Evolutionary conservation across 495 filamentous ascomycete species (phyloP).

Genomic region (Aspergillus ellipticus): DNA sequence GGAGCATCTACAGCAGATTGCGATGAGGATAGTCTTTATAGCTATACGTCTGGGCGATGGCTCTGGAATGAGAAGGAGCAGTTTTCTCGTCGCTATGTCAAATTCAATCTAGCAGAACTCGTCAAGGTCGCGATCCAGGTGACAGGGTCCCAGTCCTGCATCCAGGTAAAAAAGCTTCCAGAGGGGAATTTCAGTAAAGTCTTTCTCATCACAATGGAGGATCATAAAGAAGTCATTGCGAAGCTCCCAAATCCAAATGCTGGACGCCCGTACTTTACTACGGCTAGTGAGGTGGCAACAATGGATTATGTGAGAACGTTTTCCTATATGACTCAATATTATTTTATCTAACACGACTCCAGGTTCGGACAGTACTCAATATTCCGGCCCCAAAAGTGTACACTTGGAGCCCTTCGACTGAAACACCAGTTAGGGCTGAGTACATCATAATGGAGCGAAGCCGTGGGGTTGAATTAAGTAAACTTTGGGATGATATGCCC

Average conservation of each 20-base stretch:
- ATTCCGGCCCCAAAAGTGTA: constrained; percentile 3
- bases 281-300: constrained; percentile 3
- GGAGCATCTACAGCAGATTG: not conserved
- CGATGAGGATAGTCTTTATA: not conserved
- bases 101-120: not conserved
- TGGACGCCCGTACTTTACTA: not conserved
- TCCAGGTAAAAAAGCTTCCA: not conserved
- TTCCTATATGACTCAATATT: not conserved
- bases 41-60: not conserved
- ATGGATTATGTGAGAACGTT: not conserved
- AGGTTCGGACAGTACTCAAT: not conserved
- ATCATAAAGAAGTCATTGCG: constrained; percentile 24
- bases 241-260: constrained; percentile 5
- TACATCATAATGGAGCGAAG: constrained; percentile 9
- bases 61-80: not conserved
- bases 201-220: constrained; percentile 29
- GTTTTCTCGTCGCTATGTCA: not conserved
- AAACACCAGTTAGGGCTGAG: constrained; percentile 6
- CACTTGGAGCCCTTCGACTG: not conserved
- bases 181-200: constrained; percentile 37
- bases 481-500: constrained; percentile 5
- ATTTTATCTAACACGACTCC: not conserved
- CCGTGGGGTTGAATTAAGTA: constrained; percentile 2
- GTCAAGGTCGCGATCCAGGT: not conserved
- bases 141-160: not conserved